phyloP scores from a whole-genome alignment of 1,139 yeast genomes.

The Suhomyces wounanorum region DNA sequence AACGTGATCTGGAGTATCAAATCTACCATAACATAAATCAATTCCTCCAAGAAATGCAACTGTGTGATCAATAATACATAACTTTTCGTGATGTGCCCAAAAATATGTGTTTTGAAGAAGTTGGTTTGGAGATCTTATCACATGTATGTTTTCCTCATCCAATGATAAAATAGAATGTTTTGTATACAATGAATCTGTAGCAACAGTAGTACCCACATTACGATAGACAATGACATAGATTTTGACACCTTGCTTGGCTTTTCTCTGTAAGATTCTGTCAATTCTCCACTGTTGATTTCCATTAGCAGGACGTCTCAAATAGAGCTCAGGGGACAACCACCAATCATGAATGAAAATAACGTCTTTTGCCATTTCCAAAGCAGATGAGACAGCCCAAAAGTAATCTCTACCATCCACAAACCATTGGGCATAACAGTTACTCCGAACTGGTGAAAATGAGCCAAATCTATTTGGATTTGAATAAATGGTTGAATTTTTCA shows the following conservation, averaged over 20 bases:
- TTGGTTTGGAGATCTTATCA: slow-evolving; percentile 94
- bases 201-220: slow-evolving; percentile 90
- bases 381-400: slow-evolving; percentile 94
- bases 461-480: slow-evolving; percentile 71
- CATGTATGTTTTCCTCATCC: slow-evolving; percentile 80
- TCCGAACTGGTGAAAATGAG: slow-evolving; percentile 90
- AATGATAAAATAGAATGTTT: slow-evolving; percentile 87
- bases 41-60: slow-evolving; percentile 94
- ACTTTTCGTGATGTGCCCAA: slow-evolving; percentile 99
- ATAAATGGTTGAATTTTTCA: slow-evolving; percentile 75
- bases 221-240: slow-evolving; percentile 92
- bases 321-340: slow-evolving; percentile 97
- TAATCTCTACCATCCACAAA: slow-evolving; percentile 96
- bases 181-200: slow-evolving; percentile 92
- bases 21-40: slow-evolving; percentile 93
- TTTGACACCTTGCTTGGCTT: slow-evolving; percentile 94
- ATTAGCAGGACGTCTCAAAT: slow-evolving; percentile 89
- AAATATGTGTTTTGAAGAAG: slow-evolving; percentile 88
- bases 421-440: slow-evolving; percentile 90
- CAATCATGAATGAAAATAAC: slow-evolving; percentile 95
- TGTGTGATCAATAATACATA: slow-evolving; percentile 83
- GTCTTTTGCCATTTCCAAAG: slow-evolving; percentile 91
- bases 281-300: slow-evolving; percentile 94
- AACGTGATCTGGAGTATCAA: slow-evolving; percentile 95
- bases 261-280: slow-evolving; percentile 82